Conservation (phyloP, 345 rosid species). For the Pistacia vera region DNA sequence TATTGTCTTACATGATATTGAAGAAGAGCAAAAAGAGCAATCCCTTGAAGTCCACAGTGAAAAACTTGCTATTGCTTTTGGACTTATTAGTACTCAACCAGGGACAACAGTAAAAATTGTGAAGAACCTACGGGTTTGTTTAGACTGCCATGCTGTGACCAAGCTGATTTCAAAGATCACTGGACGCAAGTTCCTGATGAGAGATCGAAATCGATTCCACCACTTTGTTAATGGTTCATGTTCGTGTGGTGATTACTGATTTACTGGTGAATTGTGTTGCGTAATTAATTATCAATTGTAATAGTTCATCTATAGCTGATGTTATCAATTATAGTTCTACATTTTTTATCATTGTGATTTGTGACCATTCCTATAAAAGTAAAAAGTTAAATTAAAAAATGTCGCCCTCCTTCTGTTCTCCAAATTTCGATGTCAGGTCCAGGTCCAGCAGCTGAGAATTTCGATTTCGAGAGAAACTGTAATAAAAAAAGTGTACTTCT, state of each 20-base stretch:
- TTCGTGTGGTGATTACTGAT: constrained; percentile 82
- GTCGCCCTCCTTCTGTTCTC: no score
- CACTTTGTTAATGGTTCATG: constrained; percentile 73
- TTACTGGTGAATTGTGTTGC: constrained; percentile 49
- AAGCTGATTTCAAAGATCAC: constrained; percentile 66
- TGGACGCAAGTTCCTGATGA: constrained; percentile 61
- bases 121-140: constrained; percentile 71
- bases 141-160: constrained; percentile 63
- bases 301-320: no score
- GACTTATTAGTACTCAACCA: constrained; percentile 58
- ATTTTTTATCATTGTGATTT: no score
- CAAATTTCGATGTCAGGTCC: no score
- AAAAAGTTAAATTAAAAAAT: no score
- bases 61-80: constrained; percentile 71
- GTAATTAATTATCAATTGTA: no score
- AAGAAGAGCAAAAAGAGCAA: constrained; percentile 47
- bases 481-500: no score
- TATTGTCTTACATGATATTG: constrained; percentile 55
- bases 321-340: no score
- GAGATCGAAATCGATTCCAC: constrained; percentile 82
- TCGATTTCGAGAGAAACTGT: no score
- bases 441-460: no score
- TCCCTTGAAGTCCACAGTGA: constrained; percentile 75
- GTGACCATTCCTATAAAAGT: no score
- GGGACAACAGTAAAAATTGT: constrained; percentile 56